Base-by-base conservation (phyloP, 2,329 filamentous ascomycete genomes). In the Penicillium freii region DNA sequence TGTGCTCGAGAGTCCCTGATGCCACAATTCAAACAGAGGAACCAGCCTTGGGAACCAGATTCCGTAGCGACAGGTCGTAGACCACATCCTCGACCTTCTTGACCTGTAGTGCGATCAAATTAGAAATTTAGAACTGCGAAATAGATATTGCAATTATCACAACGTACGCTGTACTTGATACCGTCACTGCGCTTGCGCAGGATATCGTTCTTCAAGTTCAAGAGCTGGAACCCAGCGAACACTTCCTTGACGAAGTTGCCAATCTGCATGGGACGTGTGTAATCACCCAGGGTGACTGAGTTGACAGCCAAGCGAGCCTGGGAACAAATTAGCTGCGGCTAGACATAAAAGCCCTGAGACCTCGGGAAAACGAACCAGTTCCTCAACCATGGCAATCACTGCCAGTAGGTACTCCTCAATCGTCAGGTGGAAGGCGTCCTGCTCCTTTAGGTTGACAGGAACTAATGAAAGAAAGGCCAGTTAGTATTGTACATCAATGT, bases 61-160 rank as follows among this genome's bases (percentile, higher is more conserved):
- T 93, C 58, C 94, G 84, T 71, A 99, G 78, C 25, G 90, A 93
- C 56, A 99, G 79, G 73, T 99, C 94, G 71, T 99, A 99, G 50
- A 97, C 93, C 13, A 99, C 92, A 71, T 97, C 94, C 80, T 99
- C 94, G 13, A 97, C 91, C 74, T 96, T 93, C 82, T 97, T 99
- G 69, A 99, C 91, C 80, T 82, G 52, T 48, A 64, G 23, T 29
- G 40, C 7, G 13, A 55, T 51, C 31, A 49, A 33, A 43, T 39
- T 51, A 57, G 36, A 36, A 39, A 13, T 9, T 10, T 21, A 42
- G 25, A 21, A 27, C 23, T 38, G 33, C n/a, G 21, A n/a, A 25
- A 25, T 23, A 51, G 29, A 45, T 9, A 13, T 25, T 13, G 44
- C 42, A n/a, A 7, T 21, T 10, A 23, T 11, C 39, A 15, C 17